Evolutionary conservation across 768 basidiomycete genomes (phyloP), one percentile per base, ranked within the genome.

Genomic region (Serendipita sp.): DNA sequence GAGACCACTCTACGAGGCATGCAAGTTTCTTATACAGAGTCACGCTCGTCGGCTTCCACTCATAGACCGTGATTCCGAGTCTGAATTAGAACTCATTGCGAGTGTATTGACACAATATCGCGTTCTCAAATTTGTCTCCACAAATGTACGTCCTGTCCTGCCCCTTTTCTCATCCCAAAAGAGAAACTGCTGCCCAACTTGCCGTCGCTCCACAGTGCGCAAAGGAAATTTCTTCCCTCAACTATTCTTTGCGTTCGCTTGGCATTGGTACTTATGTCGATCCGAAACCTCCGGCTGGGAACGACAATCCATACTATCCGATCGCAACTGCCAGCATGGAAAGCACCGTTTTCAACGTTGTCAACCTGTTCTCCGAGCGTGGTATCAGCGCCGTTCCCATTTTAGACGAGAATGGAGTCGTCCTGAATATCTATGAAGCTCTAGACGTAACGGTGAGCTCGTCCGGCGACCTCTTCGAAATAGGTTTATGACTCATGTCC

Each of bases 271-370:
- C 74, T 1, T 79, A 77, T 66, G 73, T 75, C 24, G 67, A 71
- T 3, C 66, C 71, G 2, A 64, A 67, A 42, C 62, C 65, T 9
- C 34, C 34, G 14, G 34, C 34, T 14, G 34, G 34, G 34, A 38
- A 5, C 34, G 68, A 70, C 17, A 72, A 74, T 63, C 74, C 72
- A 2, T 77, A 70, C 66, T 73, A 72, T 63, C 78, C 78, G 0
- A 66, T 78, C 5, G 72, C 73, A n/a, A 76, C 76, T 0, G 78
- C 77, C 24, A 77, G 76, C 42, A 69, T 78, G 67, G 69, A 75
- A 42, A 78, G 76, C 24, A 76, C 75, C 24, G 78, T 79, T 9
- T 79, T 79, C 61, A 77, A 79, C 61, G 78, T 78, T 24, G 78
- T 78, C 9, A 77, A 79, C 62, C 75, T 77, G 73, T 79, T 78